Evolutionary conservation across 495 filamentous ascomycete genomes (phyloP), one percentile per base, ranked within the genome.

Genomic region (Schizothecium vesticola): DNA sequence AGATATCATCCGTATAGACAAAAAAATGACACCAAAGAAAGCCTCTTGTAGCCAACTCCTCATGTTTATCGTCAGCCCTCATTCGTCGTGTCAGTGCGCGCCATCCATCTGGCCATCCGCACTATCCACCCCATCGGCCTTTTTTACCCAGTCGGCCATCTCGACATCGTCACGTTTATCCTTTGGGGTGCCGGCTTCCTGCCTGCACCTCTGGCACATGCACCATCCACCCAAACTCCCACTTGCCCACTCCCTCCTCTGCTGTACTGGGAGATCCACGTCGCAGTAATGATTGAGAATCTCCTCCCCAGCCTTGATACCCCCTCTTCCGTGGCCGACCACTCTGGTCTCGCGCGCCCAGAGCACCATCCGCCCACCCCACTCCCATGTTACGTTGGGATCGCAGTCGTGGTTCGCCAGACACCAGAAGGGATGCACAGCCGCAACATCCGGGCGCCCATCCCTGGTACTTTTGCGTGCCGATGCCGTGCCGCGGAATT

Each of bases 251-350:
- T 96, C 94, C 74, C 96, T 86, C 69, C 95, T 83, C 73, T 94
- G 85, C 70, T 86, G 83, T 1, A 97, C 92, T 8, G 82, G 82
- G 72, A 99, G 72, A 21, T 87, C 82, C 64, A 97, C 87, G 80
- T 99, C 95, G 75, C 93, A 97, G 78, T 99, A 99, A 81, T 97
- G 94, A 74, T 90, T 96, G 67, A 96, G 70, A 31, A 97, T 86
- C 80, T 99, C 94, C 71, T 95, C 85, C 1, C 92, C 93, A 66
- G 86, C 86, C 71, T 78, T 82, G 69, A 98, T 87, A 0, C 91
- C 91, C 0, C 81, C 82, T 65, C 75, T 67, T 59, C 74, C 65
- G 65, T 69, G 74, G 23, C 77, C 71, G 64, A 76, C 75, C 19
- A 82, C 75, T 4, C 80, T 79, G 25, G 72, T 81, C 70, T 82